Percentiles rank a stretch among this genome's conserved stretches.
Evolutionary conservation across 129 eudicot genomes (phyloP).

Genomic region (carrot (Daucus carota)): DH1_v3.0 NC_030385.2:6575501-6576000

Average conservation of each 20-base stretch:
- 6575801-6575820: neutral
- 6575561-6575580: no score
- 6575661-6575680: no score
- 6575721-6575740: neutral
- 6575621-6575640: no score
- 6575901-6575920: neutral
- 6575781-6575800: neutral
- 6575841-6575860: neutral
- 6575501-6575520: no score
- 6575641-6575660: no score
- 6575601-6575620: no score
- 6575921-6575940: neutral
- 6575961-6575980: neutral
- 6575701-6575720: neutral
- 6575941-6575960: neutral
- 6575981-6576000: neutral
- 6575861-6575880: neutral
- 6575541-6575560: no score
- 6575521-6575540: no score
- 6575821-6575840: neutral
- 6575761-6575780: neutral
- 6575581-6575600: no score
- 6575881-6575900: neutral
- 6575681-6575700: neutral
- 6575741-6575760: neutral